These are phyloP conservation scores for Trichophyton equinum DNA, from an alignment of 2,329 filamentous ascomycete genomes.

Conservation along the genomic window DNA sequence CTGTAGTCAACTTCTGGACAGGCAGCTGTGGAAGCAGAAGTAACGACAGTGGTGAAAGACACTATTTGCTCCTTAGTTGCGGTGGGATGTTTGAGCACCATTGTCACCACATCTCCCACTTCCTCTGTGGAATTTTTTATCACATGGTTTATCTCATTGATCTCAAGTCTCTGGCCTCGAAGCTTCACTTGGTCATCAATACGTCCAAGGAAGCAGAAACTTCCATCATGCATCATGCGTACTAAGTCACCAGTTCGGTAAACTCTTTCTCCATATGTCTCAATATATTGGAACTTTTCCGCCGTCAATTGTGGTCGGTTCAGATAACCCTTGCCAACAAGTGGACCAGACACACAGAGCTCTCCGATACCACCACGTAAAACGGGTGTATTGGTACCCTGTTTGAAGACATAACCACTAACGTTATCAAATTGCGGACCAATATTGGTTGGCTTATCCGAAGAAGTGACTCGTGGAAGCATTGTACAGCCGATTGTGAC, in stretches of 20 bases:
- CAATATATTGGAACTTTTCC: constrained; percentile 60
- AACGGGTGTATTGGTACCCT: constrained; percentile 57
- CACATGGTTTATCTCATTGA: constrained; percentile 79
- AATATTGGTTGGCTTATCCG: constrained; percentile 77
- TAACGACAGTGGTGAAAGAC: constrained; percentile 47
- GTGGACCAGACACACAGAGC: constrained; percentile 71
- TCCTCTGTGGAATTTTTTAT: constrained; percentile 49
- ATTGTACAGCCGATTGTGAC: constrained; percentile 88
- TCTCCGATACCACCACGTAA: constrained; percentile 71
- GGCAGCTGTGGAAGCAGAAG: constrained; percentile 3
- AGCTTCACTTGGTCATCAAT: constrained; percentile 89
- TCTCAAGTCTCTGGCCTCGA: constrained; percentile 75
- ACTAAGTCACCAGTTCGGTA: constrained; percentile 88
- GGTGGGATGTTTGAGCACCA: constrained; percentile 58
- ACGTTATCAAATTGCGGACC: constrained; percentile 79
- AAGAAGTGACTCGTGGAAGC: constrained; percentile 64
- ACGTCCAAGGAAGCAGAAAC: constrained; percentile 76
- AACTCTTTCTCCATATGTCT: constrained; percentile 46
- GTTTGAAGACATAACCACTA: constrained; percentile 63
- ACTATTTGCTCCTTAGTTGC: constrained; percentile 74
- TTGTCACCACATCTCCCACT: constrained; percentile 59
- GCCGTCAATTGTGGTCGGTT: constrained; percentile 64
- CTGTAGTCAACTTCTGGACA: constrained; percentile 27
- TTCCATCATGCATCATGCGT: constrained; percentile 63
- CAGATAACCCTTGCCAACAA: constrained; percentile 83